These are phyloP conservation scores for Apiospora hydei DNA, from an alignment of 2,329 filamentous ascomycete genomes.

Conservation along the genomic window DNA sequence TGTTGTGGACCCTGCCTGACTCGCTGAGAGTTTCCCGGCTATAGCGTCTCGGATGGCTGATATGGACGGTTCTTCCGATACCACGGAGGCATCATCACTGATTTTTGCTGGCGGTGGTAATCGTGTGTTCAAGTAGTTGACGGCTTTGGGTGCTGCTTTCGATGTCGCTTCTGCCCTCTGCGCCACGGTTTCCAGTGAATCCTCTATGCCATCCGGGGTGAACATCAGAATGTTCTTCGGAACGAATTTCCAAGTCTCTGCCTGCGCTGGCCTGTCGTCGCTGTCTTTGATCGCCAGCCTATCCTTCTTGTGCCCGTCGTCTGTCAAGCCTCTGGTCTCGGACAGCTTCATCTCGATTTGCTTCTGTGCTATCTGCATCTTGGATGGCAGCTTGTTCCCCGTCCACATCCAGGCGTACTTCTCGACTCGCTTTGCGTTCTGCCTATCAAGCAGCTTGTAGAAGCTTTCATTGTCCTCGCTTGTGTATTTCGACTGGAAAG, in stretches of 20 bases:
- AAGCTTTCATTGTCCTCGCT: slow-evolving; percentile 99
- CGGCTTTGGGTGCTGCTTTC: slow-evolving; percentile 76
- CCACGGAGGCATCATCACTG: slow-evolving; percentile 47
- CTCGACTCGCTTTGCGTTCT: slow-evolving; percentile 83
- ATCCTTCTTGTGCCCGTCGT: slow-evolving; percentile 65
- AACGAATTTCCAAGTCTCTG: slow-evolving; percentile 76
- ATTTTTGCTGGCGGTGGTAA: slow-evolving; percentile 61
- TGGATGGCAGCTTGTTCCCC: slow-evolving; percentile 85
- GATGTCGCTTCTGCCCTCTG: slow-evolving; percentile 75
- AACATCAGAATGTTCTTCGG: slow-evolving; percentile 93
- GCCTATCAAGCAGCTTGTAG: slow-evolving; percentile 87
- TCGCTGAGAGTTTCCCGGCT: slow-evolving; percentile 70
- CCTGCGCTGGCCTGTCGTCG: slow-evolving; percentile 76
- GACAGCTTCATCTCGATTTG: slow-evolving; percentile 63
- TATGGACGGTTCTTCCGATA: slow-evolving; percentile 76
- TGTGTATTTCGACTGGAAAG: slow-evolving; percentile 92
- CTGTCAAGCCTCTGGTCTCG: slow-evolving; percentile 54
- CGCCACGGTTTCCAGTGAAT: slow-evolving; percentile 65
- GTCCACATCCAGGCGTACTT: slow-evolving; percentile 91
- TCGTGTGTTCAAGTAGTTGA: slow-evolving; percentile 85
- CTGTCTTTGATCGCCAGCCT: slow-evolving; percentile 70
- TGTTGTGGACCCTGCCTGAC: slow-evolving; percentile 66
- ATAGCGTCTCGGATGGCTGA: slow-evolving; percentile 87
- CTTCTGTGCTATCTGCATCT: slow-evolving; percentile 75
- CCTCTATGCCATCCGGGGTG: slow-evolving; percentile 69